These are phyloP conservation scores for Gymnopilus dilepis DNA, from an alignment of 768 basidiomycete genomes.

Conservation along the genomic window DNA sequence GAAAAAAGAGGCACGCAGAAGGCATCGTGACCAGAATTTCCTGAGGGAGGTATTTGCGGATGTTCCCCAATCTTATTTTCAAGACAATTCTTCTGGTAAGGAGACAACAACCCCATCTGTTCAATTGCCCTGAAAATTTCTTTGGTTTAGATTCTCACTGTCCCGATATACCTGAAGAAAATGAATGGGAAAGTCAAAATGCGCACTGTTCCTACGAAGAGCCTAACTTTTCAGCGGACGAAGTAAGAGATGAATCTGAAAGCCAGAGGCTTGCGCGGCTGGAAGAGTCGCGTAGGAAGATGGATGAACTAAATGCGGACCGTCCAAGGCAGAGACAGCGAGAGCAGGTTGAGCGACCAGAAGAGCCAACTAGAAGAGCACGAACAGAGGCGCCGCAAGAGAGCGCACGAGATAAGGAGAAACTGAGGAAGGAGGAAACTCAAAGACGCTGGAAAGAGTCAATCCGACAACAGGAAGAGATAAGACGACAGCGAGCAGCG, in stretches of 20 bases:
- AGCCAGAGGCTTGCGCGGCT: constrained; percentile 10
- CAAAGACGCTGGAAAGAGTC: constrained; percentile 36
- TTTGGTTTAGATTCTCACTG: constrained; percentile 1
- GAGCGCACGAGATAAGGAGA: constrained; percentile 44
- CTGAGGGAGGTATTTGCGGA: constrained; percentile 47
- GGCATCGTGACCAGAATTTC: constrained; percentile 42
- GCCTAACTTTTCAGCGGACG: constrained; percentile 13
- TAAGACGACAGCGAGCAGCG: constrained; percentile 30
- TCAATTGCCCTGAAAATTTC: background rate
- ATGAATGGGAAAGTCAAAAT: constrained; percentile 5
- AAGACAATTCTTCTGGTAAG: constrained; percentile 16
- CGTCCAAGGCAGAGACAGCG: constrained; percentile 24
- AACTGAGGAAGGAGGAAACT: constrained; percentile 37
- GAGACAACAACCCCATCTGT: background rate
- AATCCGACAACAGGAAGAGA: constrained; percentile 27
- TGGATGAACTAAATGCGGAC: constrained; percentile 30
- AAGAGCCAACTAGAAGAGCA: constrained; percentile 58
- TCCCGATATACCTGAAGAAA: constrained; percentile 35
- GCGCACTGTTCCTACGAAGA: background rate
- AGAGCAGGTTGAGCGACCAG: constrained; percentile 22
- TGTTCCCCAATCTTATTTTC: constrained; percentile 31
- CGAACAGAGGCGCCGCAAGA: constrained; percentile 41
- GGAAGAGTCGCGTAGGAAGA: constrained; percentile 26
- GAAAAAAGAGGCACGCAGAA: constrained; percentile 42
- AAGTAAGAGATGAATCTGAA: constrained; percentile 8